Conservation (phyloP, 495 filamentous ascomycete species). For the Aspergillus coremiiformis region DNA sequence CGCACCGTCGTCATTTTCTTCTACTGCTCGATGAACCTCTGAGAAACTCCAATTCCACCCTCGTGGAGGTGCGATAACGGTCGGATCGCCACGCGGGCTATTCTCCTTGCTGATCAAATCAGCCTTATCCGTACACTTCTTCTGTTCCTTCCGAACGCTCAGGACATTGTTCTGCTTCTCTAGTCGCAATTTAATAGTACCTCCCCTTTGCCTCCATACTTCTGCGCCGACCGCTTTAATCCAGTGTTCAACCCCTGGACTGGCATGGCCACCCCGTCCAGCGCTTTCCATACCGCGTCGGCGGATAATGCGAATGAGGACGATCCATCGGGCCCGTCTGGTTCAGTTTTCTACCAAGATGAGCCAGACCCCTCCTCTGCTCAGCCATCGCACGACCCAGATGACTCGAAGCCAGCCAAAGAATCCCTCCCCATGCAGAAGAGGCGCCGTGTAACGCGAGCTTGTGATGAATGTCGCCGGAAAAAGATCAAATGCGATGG, state of each 20-base stretch:
- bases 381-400: slow-evolving; percentile 16
- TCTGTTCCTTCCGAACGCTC: not conserved
- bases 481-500: slow-evolving; percentile 99
- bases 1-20: not conserved
- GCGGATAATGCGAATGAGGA: slow-evolving; percentile 30
- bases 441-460: slow-evolving; percentile 77
- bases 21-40: slow-evolving; percentile 15
- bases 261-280: slow-evolving; percentile 2
- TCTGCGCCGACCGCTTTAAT: slow-evolving; percentile 10
- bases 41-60: slow-evolving; percentile 17
- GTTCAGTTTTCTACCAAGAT: slow-evolving; percentile 21
- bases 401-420: slow-evolving; percentile 28
- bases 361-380: slow-evolving; percentile 21
- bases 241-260: not conserved
- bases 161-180: not conserved
- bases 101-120: slow-evolving; percentile 7
- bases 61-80: slow-evolving; percentile 20
- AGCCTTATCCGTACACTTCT: not conserved
- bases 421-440: slow-evolving; percentile 65
- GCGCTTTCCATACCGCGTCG: slow-evolving; percentile 9
- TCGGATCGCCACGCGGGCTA: slow-evolving; percentile 15
- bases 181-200: not conserved
- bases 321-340: slow-evolving; percentile 20
- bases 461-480: slow-evolving; percentile 91
- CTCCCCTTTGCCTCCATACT: slow-evolving; percentile 9